Evolutionary conservation across 805 yeast genomes (phyloP), one percentile per base, ranked within the genome.

Genomic region (Ascoidea asiatica): DNA sequence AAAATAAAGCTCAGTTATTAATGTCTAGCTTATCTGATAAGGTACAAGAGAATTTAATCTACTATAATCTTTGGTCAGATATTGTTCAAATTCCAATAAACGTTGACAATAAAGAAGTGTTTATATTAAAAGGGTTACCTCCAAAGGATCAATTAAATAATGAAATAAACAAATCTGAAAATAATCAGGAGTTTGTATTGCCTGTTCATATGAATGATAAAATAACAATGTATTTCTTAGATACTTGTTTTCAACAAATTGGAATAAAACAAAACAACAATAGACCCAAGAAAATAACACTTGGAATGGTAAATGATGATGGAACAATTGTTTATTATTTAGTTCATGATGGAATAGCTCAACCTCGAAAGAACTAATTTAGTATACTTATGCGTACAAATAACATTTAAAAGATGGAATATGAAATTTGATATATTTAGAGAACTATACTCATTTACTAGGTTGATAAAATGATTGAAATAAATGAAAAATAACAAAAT

Each of bases 301-400:
- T 77, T 23, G 88, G 75, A 0, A 63, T 81, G 5, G 69, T 73
- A 2, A 77, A 73, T 51, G 70, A 70, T 45, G 92, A 82, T 56
- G 80, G 86, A 2, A 78, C 88, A 0, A 67, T 79, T 18, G 80
- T 80, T n/a, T 82, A 77, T 52, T 81, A 82, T 57, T 73, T 74
- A 56, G 66, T 79, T 17, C 75, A 79, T 56, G 77, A 75, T 52
- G 89, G 89, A 4, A 59, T 81, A 7, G 75, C 69, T 33, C 75
- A 75, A 56, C 89, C 89, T 1, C 67, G 73, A 46, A 75, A 72
- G 53, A 75, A 74, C 49, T 76, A 52, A 56, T 19, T 5, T 29
- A 29, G 8, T 11, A 15, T 29, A 29, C 15, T n/a, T n/a, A n/a
- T n/a, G n/a, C n/a, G n/a, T n/a, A n/a, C n/a, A n/a, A n/a, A n/a